Conservation (phyloP, 768 basidiomycete species). For the Suillus tomentosus region DNA sequence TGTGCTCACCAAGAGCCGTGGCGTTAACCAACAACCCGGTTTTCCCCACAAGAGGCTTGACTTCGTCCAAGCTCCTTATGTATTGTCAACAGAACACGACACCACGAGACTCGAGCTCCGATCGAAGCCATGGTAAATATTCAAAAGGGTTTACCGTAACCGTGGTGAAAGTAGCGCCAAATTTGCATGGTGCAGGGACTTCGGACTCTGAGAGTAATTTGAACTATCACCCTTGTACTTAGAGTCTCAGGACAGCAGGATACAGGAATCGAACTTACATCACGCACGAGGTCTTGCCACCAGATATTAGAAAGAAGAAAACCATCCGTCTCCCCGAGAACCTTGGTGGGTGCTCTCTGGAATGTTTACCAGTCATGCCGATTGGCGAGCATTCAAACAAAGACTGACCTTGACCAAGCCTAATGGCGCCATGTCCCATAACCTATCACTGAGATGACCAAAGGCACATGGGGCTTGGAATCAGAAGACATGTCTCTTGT, state of each 20-base stretch:
- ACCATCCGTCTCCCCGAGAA: constrained; percentile 31
- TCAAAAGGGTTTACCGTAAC: constrained; percentile 51
- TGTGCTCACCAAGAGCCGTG: constrained; percentile 48
- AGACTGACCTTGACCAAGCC: constrained; percentile 42
- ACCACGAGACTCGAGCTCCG: constrained; percentile 39
- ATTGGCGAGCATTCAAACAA: background rate
- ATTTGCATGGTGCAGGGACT: constrained; percentile 35
- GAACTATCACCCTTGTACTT: background rate
- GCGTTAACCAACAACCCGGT: constrained; percentile 54
- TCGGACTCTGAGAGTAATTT: constrained; percentile 38
- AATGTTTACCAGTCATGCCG: constrained; percentile 3
- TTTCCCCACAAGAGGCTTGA: constrained; percentile 38
- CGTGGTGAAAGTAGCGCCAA: constrained; percentile 47
- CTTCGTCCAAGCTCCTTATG: constrained; percentile 48
- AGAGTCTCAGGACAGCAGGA: background rate
- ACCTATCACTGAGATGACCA: constrained; percentile 43
- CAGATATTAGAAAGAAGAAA: constrained; percentile 33
- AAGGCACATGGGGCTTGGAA: constrained; percentile 15
- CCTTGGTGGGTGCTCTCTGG: constrained; percentile 39
- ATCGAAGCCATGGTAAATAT: constrained; percentile 53
- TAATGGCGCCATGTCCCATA: constrained; percentile 49
- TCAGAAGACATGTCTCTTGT: constrained; percentile 16
- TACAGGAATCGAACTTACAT: constrained; percentile 29
- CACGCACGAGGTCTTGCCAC: constrained; percentile 42
- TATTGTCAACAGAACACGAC: constrained; percentile 45